These are phyloP conservation scores for Chlamydomonas incerta DNA, from an alignment of 139 green algal species.

Conservation along the genomic window DNA sequence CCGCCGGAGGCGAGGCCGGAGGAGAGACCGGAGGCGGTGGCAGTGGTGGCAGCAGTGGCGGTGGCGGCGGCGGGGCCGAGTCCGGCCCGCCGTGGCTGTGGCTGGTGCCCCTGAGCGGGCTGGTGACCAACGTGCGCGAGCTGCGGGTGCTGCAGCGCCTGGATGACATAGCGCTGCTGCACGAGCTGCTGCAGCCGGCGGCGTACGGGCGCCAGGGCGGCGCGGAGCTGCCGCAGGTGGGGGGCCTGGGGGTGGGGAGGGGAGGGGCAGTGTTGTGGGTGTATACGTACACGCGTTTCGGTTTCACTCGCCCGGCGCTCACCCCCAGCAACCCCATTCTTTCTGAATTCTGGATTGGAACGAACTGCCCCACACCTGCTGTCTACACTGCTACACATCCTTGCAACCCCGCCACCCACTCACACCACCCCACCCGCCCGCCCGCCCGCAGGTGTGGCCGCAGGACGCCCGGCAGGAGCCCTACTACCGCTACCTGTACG, in stretches of 20 bases:
- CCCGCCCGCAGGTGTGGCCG: constrained; percentile 46
- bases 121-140: constrained; percentile 37
- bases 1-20: no score
- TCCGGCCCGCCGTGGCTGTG: constrained; percentile 4
- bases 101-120: constrained; percentile 16
- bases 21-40: no score
- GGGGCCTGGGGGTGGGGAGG: not conserved
- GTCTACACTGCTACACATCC: no score
- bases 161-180: constrained; percentile 25
- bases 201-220: not conserved
- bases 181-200: constrained; percentile 27
- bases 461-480: constrained; percentile 38
- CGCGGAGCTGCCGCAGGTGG: constrained; percentile 36
- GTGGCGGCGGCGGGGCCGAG: not conserved
- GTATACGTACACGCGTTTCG: no score
- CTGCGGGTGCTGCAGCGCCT: constrained; percentile 33
- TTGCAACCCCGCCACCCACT: no score
- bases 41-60: not conserved
- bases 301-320: no score
- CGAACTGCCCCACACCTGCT: no score
- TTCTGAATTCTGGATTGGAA: no score
- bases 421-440: not conserved
- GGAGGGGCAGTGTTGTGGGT: no score
- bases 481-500: constrained; percentile 56
- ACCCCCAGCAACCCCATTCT: no score